Evolutionary conservation across 75 land plant species (phyloP).

Genomic region (Picea glauca): DNA sequence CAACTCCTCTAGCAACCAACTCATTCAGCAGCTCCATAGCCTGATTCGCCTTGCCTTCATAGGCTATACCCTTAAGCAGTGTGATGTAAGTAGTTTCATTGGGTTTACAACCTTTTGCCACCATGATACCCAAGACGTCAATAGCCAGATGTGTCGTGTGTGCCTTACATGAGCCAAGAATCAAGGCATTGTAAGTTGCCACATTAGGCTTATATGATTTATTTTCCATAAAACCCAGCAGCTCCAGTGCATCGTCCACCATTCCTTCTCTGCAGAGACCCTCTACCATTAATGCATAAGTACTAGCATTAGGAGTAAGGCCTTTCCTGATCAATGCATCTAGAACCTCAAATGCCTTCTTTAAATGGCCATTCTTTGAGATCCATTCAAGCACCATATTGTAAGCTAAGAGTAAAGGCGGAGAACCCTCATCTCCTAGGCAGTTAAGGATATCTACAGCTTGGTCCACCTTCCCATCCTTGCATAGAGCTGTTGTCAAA

Average conservation of each 20-base stretch:
- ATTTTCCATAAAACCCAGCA: constrained; percentile 29
- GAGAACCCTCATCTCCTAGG: constrained; percentile 27
- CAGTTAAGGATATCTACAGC: constrained; percentile 40
- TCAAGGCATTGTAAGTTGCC: constrained; percentile 21
- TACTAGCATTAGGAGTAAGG: constrained; percentile 46
- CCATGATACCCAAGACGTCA: constrained; percentile 40
- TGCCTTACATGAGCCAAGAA: constrained; percentile 32
- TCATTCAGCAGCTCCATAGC: constrained; percentile 40
- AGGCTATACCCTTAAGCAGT: constrained; percentile 57
- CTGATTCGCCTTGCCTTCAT: constrained; percentile 37
- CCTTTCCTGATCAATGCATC: constrained; percentile 54
- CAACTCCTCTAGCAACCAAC: constrained; percentile 14
- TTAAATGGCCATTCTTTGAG: constrained; percentile 48
- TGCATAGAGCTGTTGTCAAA: constrained; percentile 43
- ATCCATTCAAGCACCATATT: constrained; percentile 39
- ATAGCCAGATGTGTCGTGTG: constrained; percentile 39
- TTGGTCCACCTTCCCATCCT: constrained; percentile 50
- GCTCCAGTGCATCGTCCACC: constrained; percentile 38
- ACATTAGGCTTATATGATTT: constrained; percentile 9
- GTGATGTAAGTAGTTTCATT: constrained; percentile 61
- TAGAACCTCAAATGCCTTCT: constrained; percentile 46
- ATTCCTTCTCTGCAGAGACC: constrained; percentile 36
- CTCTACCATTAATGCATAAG: constrained; percentile 45
- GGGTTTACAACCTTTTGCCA: constrained; percentile 43
- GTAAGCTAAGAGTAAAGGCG: constrained; percentile 33